Percentiles rank a stretch among this genome's conserved stretches.
Evolutionary conservation across 1,284 basidiomycete genomes (phyloP).

Genomic region (Cystobasidium sp.): DNA sequence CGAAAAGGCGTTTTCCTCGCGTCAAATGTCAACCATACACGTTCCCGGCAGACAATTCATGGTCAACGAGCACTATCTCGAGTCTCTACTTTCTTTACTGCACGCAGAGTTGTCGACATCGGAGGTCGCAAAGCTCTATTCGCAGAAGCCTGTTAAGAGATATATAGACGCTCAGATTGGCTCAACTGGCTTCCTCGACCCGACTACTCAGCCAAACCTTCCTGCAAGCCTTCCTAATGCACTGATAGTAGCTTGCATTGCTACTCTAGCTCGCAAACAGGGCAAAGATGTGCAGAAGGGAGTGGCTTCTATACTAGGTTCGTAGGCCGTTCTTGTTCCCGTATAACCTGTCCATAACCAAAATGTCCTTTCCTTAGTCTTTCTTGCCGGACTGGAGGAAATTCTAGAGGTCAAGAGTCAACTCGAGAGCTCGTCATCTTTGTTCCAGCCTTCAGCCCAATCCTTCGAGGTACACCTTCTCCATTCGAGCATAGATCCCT

Average conservation of each 20-base stretch:
- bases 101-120: constrained; percentile 59
- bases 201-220: not conserved
- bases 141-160: constrained; percentile 74
- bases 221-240: constrained; percentile 12
- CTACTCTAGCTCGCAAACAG: constrained; percentile 3
- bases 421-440: constrained; percentile 60
- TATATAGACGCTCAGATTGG: constrained; percentile 55
- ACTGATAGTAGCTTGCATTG: not conserved
- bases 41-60: constrained; percentile 85
- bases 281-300: constrained; percentile 1
- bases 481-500: constrained; percentile 86
- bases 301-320: constrained; percentile 60
- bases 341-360: constrained; percentile 49
- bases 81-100: constrained; percentile 67
- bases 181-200: not conserved
- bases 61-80: constrained; percentile 77
- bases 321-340: constrained; percentile 24
- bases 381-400: constrained; percentile 91
- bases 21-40: constrained; percentile 76
- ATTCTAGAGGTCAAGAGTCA: constrained; percentile 77
- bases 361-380: constrained; percentile 65
- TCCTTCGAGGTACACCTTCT: constrained; percentile 81
- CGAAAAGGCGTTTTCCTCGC: constrained; percentile 67
- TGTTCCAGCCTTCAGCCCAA: constrained; percentile 66
- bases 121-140: constrained; percentile 53